Conservation (phyloP, 352 stramenopile species). For the Blastocystis hominis region DNA sequence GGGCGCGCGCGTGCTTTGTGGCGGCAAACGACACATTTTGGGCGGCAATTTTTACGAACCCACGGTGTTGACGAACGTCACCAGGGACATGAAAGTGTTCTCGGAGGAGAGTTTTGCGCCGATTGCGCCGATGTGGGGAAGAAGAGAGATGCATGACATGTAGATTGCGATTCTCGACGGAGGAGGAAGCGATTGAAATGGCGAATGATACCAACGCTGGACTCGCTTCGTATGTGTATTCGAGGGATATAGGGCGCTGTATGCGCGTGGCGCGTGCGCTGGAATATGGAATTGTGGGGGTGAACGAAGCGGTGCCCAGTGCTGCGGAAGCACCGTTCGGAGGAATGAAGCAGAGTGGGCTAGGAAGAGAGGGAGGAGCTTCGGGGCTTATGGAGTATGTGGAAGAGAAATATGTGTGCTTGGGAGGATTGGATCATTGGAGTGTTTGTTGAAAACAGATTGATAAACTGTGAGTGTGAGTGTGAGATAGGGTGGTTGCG, state of each 20-base stretch:
- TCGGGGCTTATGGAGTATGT: slow-evolving; percentile 80
- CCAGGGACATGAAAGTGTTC: slow-evolving; percentile 76
- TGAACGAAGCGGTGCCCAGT: slow-evolving; percentile 81
- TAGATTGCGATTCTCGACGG: slow-evolving; percentile 76
- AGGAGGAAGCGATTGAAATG: slow-evolving; percentile 83
- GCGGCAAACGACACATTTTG: slow-evolving; percentile 67
- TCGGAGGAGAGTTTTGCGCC: slow-evolving; percentile 89
- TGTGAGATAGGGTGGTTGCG: not conserved
- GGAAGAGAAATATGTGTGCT: slow-evolving; percentile 87
- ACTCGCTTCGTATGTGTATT: slow-evolving; percentile 87
- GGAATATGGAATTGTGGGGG: slow-evolving; percentile 83
- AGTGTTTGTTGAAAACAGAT: not conserved
- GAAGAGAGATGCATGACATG: not conserved
- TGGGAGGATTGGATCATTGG: slow-evolving; percentile 63
- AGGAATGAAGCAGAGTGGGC: slow-evolving; percentile 77
- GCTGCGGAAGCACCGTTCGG: slow-evolving; percentile 76
- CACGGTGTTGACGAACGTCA: slow-evolving; percentile 78
- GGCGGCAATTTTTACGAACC: slow-evolving; percentile 80
- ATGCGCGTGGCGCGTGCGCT: slow-evolving; percentile 75
- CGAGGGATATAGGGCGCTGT: slow-evolving; percentile 73
- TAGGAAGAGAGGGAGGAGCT: slow-evolving; percentile 66
- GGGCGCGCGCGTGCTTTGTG: slow-evolving; percentile 74
- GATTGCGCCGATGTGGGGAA: slow-evolving; percentile 72
- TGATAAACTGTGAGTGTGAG: too few species aligned
- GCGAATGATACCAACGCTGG: slow-evolving; percentile 83